These are phyloP conservation scores for Solanum raphanifolium DNA, from an alignment of 257 asterid species.

Conservation along the genomic window DNA sequence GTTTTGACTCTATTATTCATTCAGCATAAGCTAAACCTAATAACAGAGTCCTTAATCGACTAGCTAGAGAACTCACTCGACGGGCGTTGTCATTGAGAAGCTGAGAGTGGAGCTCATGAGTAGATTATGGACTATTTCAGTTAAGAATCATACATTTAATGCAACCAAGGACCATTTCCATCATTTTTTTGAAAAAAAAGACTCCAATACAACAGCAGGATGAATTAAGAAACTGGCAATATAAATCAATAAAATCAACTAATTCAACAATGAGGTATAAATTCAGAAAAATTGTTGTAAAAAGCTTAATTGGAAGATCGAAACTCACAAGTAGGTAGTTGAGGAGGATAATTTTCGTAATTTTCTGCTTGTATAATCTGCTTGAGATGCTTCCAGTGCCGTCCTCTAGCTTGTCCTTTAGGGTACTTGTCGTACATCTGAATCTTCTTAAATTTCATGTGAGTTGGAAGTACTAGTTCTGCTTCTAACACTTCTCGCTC, in stretches of 20 bases:
- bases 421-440: conserved; percentile 90
- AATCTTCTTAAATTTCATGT: conserved; percentile 74
- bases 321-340: conserved; percentile 67
- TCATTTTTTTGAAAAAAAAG: background rate
- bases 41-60: background rate
- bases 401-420: conserved; percentile 74
- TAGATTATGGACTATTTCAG: background rate
- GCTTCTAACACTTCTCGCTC: conserved; percentile 64
- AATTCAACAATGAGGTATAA: background rate
- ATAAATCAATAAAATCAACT: background rate
- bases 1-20: background rate
- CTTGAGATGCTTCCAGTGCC: conserved; percentile 92
- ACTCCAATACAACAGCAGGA: background rate
- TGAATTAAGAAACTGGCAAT: background rate
- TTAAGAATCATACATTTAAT: background rate
- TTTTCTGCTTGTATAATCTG: conserved; percentile 86
- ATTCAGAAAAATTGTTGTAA: background rate
- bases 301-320: background rate
- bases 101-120: background rate
- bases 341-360: conserved; percentile 57
- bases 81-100: background rate
- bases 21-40: background rate
- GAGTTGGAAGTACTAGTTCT: conserved; percentile 68
- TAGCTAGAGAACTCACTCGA: background rate
- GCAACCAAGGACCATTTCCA: background rate